Base-by-base conservation (phyloP, 2,329 filamentous ascomycete species). In the Diaporthe citri region DNA sequence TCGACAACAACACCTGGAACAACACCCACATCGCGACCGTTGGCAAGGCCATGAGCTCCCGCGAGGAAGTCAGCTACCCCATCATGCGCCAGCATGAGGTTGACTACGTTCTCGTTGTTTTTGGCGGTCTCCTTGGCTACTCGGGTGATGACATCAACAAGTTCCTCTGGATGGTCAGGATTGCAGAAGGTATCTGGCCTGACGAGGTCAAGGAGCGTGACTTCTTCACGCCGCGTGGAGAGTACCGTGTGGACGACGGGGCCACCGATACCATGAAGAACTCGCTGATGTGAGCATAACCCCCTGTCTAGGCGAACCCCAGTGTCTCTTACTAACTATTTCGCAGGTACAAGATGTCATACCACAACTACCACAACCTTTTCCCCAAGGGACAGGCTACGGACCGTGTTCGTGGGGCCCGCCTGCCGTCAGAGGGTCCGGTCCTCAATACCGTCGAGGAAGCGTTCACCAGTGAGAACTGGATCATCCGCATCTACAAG, bases 1-100 rank as follows among this genome's bases (percentile, higher is more conserved):
- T 99, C 46, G 97, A 99, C 88, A 99, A 99, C 89, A 99, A 99
- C 87, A 99, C 97, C 2, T 99, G 97, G 97, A 99, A 99, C 89
- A 99, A 99, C 88, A 99, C 97, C 10, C 97, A 99, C 84, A 99
- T 99, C 85, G 97, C 97, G 71, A 99, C 97, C 20, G 97, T 99
- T 75, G 97, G 97, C 82, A 99, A 99, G 88, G 97, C 97, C 56
- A 98, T 99, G 97, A 97, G 94, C 86, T 98, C 96, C 10, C 90
- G 94, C 60, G 97, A 99, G 85, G 97, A 99, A 85, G 96, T 98
- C 85, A 98, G 95, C 87, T 99, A 99, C 85, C 95, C 95, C 3
- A 99, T 99, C 83, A 96, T 99, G 91, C 94, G 96, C 79, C 95
- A 98, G 85, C 97, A 99, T 82, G 97, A 99, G 85, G 97, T 99